A percentile compares a stretch with the other conserved stretches of the same genome.
Evolutionary conservation across 1,284 basidiomycete species (phyloP).

Genomic region (Fomitiporia mediterranea): DNA sequence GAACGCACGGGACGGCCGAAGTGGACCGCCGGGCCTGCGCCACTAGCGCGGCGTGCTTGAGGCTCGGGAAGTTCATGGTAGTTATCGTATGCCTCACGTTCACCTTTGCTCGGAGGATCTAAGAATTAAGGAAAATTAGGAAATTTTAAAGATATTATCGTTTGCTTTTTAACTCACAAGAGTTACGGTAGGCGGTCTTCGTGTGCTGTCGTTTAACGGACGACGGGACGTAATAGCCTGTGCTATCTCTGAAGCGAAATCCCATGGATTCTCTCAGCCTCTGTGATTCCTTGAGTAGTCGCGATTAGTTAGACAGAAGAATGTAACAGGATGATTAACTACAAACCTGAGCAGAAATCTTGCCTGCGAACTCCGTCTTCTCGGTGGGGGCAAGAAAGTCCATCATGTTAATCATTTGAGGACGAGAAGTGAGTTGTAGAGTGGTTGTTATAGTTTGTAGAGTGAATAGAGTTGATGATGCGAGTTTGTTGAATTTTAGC

Average conservation of each 20-base stretch:
- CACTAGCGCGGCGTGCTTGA: no score
- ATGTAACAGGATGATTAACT: neutral
- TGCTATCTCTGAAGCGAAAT: neutral
- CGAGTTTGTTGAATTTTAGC: no score
- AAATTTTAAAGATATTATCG: no score
- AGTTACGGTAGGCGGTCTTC: neutral
- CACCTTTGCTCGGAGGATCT: neutral
- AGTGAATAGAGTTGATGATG: no score
- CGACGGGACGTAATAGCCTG: neutral
- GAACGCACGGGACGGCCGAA: neutral
- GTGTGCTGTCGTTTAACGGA: neutral
- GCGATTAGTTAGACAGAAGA: neutral
- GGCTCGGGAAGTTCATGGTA: no score
- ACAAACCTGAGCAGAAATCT: neutral
- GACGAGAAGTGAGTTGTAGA: neutral
- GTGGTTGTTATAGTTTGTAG: neutral
- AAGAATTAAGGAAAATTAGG: no score
- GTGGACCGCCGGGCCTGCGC: neutral
- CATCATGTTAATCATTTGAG: neutral
- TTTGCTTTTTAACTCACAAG: neutral
- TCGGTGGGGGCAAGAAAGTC: neutral
- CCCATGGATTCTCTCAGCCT: neutral
- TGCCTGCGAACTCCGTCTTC: neutral
- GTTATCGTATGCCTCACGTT: neutral
- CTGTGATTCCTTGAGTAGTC: neutral